phyloP scores from a whole-genome alignment of 768 basidiomycete genomes.

The Trametes villosa region DNA sequence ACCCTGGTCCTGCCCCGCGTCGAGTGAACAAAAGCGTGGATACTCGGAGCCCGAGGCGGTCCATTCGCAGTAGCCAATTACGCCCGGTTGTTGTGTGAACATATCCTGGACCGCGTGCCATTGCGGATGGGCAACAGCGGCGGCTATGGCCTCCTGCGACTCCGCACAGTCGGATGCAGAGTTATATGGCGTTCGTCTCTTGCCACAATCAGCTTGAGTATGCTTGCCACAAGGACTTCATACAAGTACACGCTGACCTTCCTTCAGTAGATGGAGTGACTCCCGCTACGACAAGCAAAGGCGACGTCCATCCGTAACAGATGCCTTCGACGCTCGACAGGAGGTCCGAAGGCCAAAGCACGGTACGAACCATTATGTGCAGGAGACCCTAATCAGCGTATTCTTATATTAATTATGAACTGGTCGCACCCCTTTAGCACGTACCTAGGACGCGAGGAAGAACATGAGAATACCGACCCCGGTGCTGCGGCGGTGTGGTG shows the following conservation, averaged over 20 bases:
- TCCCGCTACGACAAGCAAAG: constrained; percentile 56
- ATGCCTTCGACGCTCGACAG: constrained; percentile 40
- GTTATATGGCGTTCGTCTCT: background rate
- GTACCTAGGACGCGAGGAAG: background rate
- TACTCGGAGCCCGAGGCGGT: background rate
- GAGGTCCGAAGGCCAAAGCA: constrained; percentile 60
- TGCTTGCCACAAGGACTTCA: background rate
- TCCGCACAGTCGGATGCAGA: background rate
- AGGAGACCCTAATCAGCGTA: background rate
- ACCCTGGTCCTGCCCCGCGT: background rate
- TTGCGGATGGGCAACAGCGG: background rate
- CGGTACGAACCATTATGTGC: background rate
- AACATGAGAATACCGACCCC: too few species aligned
- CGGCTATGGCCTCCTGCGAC: background rate
- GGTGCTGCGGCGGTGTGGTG: too few species aligned
- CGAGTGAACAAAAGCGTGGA: background rate
- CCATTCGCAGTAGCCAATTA: background rate
- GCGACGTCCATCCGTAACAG: constrained; percentile 62
- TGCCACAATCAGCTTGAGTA: too few species aligned
- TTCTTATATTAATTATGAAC: background rate
- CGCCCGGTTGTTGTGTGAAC: constrained; percentile 3
- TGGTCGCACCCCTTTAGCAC: too few species aligned
- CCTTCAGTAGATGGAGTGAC: constrained; percentile 39
- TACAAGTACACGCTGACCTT: background rate
- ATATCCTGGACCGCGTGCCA: constrained; percentile 14